These are phyloP conservation scores for Pyricularia grisea DNA, from an alignment of 2,329 filamentous ascomycete genomes.

Conservation along the genomic window DNA sequence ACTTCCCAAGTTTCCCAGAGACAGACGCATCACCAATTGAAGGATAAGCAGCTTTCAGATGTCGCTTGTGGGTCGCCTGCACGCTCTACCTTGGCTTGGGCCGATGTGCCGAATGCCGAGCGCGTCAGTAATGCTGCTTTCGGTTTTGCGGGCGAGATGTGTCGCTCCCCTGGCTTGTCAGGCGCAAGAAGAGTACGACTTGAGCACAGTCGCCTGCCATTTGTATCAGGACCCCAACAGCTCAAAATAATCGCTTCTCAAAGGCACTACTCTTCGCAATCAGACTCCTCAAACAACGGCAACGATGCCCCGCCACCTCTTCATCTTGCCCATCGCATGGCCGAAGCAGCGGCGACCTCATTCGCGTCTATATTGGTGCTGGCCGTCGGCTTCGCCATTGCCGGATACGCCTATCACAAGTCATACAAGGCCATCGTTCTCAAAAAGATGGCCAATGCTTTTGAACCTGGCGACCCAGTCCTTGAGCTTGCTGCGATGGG, in stretches of 20 bases:
- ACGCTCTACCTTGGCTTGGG: not conserved
- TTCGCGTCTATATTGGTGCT: constrained; percentile 66
- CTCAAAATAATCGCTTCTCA: not conserved
- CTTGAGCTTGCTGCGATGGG: constrained; percentile 66
- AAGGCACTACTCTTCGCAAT: not conserved
- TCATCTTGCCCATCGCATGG: constrained; percentile 48
- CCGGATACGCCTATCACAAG: constrained; percentile 70
- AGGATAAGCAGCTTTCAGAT: not conserved
- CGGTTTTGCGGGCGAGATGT: too few relatives aligned
- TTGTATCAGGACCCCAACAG: not conserved
- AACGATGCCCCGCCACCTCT: constrained; percentile 14
- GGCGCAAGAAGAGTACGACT: not conserved
- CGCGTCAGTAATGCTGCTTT: not conserved
- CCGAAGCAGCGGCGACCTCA: constrained; percentile 66
- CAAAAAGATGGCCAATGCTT: constrained; percentile 88
- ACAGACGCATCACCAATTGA: not conserved
- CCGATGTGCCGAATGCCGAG: not conserved
- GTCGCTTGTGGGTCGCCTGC: not conserved
- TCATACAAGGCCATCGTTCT: constrained; percentile 86
- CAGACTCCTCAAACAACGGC: not conserved
- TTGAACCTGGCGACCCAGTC: constrained; percentile 84
- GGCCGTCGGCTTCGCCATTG: constrained; percentile 52
- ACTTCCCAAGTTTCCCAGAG: not conserved
- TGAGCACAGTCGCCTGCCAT: not conserved
- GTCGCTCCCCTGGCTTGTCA: not conserved